Evolutionary conservation across 805 yeast genomes (phyloP).

Genomic region (Metschnikowia gelsemii): DNA sequence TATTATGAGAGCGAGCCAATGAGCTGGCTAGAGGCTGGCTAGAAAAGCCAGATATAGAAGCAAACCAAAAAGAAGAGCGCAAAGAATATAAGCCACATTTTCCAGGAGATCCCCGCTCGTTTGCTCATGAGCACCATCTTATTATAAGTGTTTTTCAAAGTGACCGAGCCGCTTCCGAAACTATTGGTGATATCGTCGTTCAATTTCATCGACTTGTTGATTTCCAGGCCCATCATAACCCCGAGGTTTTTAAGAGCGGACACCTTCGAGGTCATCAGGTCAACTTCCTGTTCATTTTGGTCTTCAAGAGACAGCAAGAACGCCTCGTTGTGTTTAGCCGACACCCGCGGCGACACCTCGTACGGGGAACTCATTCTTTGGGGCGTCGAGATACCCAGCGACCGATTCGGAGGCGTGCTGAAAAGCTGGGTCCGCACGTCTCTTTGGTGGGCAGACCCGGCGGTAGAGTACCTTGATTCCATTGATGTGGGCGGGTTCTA

Average conservation of each 20-base stretch:
- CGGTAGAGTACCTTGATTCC: slow-evolving; percentile 21
- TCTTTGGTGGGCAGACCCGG: slow-evolving; percentile 37
- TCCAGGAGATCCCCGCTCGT: slow-evolving; percentile 46
- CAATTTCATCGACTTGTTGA: slow-evolving; percentile 39
- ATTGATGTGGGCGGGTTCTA: slow-evolving; percentile 3
- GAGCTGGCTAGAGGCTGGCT: neutral
- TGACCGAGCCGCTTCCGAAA: slow-evolving; percentile 40
- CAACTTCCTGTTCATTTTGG: slow-evolving; percentile 44
- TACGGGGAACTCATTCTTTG: slow-evolving; percentile 40
- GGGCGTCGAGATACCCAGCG: slow-evolving; percentile 17
- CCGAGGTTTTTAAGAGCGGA: slow-evolving; percentile 43
- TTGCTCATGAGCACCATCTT: slow-evolving; percentile 46
- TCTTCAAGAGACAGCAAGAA: slow-evolving; percentile 44
- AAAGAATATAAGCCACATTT: slow-evolving; percentile 45
- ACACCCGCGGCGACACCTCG: slow-evolving; percentile 27
- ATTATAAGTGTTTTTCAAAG: slow-evolving; percentile 43
- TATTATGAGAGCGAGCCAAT: neutral
- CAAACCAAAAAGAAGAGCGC: slow-evolving; percentile 37
- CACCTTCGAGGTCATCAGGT: slow-evolving; percentile 42
- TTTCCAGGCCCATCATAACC: slow-evolving; percentile 43
- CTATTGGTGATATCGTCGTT: slow-evolving; percentile 42
- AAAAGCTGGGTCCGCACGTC: slow-evolving; percentile 45
- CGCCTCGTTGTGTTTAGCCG: slow-evolving; percentile 43
- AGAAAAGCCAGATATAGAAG: slow-evolving; percentile 40
- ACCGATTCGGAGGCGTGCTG: slow-evolving; percentile 24